phyloP scores from a whole-genome alignment of 2,329 filamentous ascomycete genomes.

The Tolypocladium cylindrosporum region DNA sequence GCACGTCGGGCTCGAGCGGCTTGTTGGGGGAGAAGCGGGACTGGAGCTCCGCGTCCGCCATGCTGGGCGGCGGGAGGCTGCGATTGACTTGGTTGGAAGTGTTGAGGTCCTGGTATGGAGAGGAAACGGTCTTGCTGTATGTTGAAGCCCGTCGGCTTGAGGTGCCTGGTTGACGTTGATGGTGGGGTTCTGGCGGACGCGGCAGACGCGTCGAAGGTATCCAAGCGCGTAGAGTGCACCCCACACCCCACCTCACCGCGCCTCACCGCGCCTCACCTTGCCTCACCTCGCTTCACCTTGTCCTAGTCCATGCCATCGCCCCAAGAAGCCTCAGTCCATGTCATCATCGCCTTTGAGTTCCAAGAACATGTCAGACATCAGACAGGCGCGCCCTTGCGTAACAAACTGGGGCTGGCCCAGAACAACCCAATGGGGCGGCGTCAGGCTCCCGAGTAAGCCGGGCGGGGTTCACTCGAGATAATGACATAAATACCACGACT shows the following conservation, averaged over 20 bases:
- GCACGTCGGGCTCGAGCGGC: conserved; percentile 63
- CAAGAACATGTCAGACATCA: neutral
- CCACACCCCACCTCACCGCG: neutral
- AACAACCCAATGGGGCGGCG: neutral
- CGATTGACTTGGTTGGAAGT: neutral
- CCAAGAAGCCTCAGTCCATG: too few relatives aligned
- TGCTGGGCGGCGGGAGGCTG: conserved; percentile 9
- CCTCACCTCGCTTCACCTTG: neutral
- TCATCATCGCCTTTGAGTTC: too few relatives aligned
- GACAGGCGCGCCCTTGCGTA: neutral
- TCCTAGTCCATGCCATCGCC: too few relatives aligned
- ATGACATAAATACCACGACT: neutral
- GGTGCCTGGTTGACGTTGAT: neutral
- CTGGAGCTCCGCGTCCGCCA: conserved; percentile 26
- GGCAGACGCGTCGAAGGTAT: neutral
- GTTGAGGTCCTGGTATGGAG: neutral
- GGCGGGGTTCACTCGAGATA: neutral
- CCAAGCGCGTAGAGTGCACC: neutral
- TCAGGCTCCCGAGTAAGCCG: neutral
- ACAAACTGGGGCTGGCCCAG: neutral
- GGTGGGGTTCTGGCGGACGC: neutral
- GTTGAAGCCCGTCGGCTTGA: neutral
- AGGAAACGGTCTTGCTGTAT: neutral
- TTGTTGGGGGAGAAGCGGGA: conserved; percentile 25
- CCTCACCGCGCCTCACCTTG: neutral